phyloP scores from a whole-genome alignment of 495 filamentous ascomycete species.

The Neurospora africana region DNA sequence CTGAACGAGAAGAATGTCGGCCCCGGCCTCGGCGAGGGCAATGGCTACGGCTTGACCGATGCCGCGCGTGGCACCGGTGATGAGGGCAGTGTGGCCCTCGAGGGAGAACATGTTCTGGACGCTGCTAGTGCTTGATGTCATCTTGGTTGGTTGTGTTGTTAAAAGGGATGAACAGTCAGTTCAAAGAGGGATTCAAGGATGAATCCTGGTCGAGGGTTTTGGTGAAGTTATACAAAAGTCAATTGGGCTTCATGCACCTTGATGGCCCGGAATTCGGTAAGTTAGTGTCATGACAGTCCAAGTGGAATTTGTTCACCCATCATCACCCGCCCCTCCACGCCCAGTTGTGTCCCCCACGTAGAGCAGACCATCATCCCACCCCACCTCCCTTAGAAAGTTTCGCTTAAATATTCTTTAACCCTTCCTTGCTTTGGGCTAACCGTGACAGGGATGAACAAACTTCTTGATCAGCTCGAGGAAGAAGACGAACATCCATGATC shows the following conservation, averaged over 20 bases:
- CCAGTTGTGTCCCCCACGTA: background rate
- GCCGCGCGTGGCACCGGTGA: slow-evolving; percentile 81
- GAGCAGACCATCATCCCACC: background rate
- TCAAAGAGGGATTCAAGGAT: background rate
- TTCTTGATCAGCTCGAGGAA: background rate
- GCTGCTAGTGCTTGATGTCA: slow-evolving; percentile 2
- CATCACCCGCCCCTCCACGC: background rate
- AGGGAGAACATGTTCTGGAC: slow-evolving; percentile 39
- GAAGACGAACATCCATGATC: background rate
- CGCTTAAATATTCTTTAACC: background rate
- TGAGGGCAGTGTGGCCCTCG: slow-evolving; percentile 62
- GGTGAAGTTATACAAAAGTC: background rate
- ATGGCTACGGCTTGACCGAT: slow-evolving; percentile 80
- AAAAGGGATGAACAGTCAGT: background rate
- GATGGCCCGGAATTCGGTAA: background rate
- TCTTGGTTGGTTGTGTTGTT: background rate
- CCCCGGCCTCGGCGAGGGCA: slow-evolving; percentile 72
- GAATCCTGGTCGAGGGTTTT: background rate
- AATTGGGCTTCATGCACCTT: background rate
- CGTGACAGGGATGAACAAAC: background rate
- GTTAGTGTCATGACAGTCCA: background rate
- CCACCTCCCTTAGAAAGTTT: background rate
- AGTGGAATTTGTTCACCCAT: background rate
- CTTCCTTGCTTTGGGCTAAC: background rate
- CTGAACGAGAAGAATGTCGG: slow-evolving; percentile 67